These are phyloP conservation scores for Neoboletus magnificus DNA, from an alignment of 768 basidiomycete genomes.

Conservation along the genomic window DNA sequence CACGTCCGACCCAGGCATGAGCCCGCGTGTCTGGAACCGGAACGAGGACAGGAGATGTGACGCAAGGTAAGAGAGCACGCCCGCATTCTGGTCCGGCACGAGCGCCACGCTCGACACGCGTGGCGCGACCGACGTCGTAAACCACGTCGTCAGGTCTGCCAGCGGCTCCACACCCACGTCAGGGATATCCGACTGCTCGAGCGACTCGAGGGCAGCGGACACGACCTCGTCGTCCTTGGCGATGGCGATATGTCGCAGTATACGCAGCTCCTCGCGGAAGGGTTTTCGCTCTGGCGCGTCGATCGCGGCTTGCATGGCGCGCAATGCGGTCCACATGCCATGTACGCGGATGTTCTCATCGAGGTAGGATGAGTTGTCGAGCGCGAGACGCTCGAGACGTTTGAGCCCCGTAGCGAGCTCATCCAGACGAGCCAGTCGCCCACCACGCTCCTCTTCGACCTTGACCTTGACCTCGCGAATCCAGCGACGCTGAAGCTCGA, in stretches of 20 bases:
- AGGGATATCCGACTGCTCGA: constrained; percentile 69
- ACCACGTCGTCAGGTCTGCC: constrained; percentile 89
- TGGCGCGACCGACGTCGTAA: constrained; percentile 76
- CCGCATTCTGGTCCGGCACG: constrained; percentile 88
- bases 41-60: constrained; percentile 74
- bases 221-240: constrained; percentile 71
- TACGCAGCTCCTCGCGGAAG: constrained; percentile 87
- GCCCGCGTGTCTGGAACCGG: constrained; percentile 76
- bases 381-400: constrained; percentile 83
- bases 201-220: constrained; percentile 59
- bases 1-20: constrained; percentile 73
- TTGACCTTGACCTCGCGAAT: constrained; percentile 93
- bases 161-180: constrained; percentile 86
- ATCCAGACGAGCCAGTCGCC: constrained; percentile 91
- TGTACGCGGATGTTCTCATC: constrained; percentile 93
- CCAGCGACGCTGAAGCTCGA: constrained; percentile 96
- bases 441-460: constrained; percentile 95
- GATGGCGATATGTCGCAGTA: constrained; percentile 69
- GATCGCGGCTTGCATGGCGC: constrained; percentile 69
- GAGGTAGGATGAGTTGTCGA: constrained; percentile 87
- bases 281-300: constrained; percentile 67
- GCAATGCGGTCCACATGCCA: constrained; percentile 88
- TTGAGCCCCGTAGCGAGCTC: constrained; percentile 88
- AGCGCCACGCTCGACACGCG: constrained; percentile 86
- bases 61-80: constrained; percentile 81